Conservation (phyloP, 2,329 filamentous ascomycete species). For the Penicillium psychrosexuale region DNA sequence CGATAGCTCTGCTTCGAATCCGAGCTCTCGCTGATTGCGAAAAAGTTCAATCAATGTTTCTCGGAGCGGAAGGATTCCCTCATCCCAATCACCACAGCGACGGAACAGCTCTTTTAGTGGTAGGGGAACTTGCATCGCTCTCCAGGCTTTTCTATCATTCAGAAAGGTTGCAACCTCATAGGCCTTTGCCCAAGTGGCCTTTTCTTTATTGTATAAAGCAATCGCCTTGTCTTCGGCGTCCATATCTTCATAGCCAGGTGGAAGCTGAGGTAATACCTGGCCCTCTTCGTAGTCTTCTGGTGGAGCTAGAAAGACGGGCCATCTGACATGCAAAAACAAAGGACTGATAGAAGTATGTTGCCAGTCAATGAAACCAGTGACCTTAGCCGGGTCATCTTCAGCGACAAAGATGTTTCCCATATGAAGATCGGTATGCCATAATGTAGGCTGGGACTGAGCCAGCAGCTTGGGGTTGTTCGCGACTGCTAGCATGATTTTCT, state of each 20-base stretch:
- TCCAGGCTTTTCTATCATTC: constrained; percentile 13
- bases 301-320: constrained; percentile 19
- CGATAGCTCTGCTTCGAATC: constrained; percentile 11
- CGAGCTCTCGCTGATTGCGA: constrained; percentile 18
- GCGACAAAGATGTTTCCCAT: constrained; percentile 34
- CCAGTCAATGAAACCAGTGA: constrained; percentile 20
- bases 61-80: constrained; percentile 28
- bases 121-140: constrained; percentile 3
- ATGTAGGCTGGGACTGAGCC: constrained; percentile 11
- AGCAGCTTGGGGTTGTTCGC: constrained; percentile 8
- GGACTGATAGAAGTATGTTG: constrained; percentile 22
- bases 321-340: constrained; percentile 19
- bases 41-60: constrained; percentile 26
- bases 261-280: constrained; percentile 14
- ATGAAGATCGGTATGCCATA: constrained; percentile 22
- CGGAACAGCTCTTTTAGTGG: constrained; percentile 21
- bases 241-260: constrained; percentile 17
- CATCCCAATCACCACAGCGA: constrained; percentile 22
- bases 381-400: constrained; percentile 15
- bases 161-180: constrained; percentile 24
- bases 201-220: constrained; percentile 5
- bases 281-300: constrained; percentile 18
- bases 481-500: constrained; percentile 5
- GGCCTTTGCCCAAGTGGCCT: constrained; percentile 17
- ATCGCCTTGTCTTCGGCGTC: constrained; percentile 17